These are phyloP conservation scores for Pinus taeda DNA, from an alignment of 75 land plant species.

Conservation along the genomic window DNA sequence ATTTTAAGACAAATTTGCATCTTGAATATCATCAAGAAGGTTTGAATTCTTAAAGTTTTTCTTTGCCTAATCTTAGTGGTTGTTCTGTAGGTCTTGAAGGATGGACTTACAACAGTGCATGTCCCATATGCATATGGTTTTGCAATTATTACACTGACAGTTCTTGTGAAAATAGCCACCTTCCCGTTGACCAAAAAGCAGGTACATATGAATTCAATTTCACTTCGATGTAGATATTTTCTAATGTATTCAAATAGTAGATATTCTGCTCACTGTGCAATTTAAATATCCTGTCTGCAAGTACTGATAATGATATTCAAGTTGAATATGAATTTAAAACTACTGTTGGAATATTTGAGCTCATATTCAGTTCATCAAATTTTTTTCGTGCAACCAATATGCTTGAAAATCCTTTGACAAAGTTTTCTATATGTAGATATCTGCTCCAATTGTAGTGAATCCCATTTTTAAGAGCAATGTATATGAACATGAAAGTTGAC, in stretches of 20 bases:
- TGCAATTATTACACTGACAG: slow-evolving; percentile 92
- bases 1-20: neutral
- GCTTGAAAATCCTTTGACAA: neutral
- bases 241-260: neutral
- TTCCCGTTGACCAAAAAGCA: slow-evolving; percentile 88
- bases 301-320: neutral
- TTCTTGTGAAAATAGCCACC: slow-evolving; percentile 84
- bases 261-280: neutral
- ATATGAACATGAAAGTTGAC: no score
- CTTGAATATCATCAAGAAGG: neutral
- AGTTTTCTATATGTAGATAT: neutral
- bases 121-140: slow-evolving; percentile 96
- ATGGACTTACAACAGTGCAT: slow-evolving; percentile 69
- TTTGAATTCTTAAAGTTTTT: neutral
- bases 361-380: neutral
- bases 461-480: neutral
- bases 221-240: neutral
- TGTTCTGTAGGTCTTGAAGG: slow-evolving; percentile 71
- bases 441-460: neutral
- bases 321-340: neutral
- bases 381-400: neutral
- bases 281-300: neutral
- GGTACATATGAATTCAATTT: slow-evolving; percentile 30
- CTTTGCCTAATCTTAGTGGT: neutral
- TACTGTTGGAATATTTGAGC: neutral